These are phyloP conservation scores for Ceratocystis lukuohia DNA, from an alignment of 2,329 filamentous ascomycete genomes.

Conservation along the genomic window DNA sequence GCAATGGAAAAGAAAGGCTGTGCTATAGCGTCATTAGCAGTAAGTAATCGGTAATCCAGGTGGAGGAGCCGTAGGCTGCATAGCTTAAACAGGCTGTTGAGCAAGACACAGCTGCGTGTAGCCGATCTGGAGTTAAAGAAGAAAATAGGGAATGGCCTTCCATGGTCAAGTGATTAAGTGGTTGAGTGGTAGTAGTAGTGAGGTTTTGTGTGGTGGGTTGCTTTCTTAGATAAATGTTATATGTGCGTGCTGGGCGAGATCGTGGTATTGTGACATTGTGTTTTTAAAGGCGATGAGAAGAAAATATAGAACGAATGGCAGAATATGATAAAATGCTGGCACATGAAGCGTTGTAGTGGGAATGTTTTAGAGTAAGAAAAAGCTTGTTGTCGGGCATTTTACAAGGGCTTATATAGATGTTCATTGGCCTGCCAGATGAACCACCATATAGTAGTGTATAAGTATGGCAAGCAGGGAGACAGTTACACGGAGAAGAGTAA, in stretches of 20 bases:
- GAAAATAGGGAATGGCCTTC: not conserved
- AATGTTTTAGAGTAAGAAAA: not conserved
- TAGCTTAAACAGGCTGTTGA: not conserved
- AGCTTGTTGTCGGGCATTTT: not conserved
- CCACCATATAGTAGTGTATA: not conserved
- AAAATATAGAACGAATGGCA: not conserved
- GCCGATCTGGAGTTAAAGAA: not conserved
- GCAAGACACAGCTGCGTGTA: not conserved
- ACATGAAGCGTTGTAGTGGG: not conserved
- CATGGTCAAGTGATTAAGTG: too few species aligned
- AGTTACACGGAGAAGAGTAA: conserved; percentile 1
- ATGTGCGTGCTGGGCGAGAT: not conserved
- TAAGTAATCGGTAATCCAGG: not conserved
- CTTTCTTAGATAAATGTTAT: not conserved
- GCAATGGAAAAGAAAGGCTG: not conserved
- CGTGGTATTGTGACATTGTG: not conserved
- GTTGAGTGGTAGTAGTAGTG: not conserved
- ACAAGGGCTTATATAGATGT: conserved; percentile 5
- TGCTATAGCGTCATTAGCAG: not conserved
- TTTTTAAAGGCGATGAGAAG: not conserved
- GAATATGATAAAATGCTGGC: not conserved
- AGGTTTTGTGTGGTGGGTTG: not conserved
- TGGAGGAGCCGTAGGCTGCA: not conserved
- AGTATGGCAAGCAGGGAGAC: conserved; percentile 7
- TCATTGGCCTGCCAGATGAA: conserved; percentile 8